Evolutionary conservation across 129 eudicot genomes (phyloP), one percentile per base, ranked within the genome.

Genomic region (Oenanthe sinensis): DNA sequence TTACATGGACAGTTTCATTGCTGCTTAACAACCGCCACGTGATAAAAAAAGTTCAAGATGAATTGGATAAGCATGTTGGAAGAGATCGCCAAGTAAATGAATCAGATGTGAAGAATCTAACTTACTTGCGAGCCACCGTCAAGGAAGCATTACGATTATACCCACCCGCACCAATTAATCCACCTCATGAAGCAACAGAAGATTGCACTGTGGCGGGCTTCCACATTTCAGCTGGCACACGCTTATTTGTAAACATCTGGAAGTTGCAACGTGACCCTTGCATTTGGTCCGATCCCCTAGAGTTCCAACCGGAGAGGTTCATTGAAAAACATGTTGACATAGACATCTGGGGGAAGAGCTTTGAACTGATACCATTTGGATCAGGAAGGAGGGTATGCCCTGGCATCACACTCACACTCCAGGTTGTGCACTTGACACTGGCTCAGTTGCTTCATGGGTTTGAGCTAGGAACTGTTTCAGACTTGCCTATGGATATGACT

Each of bases 121-220:
- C 50, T 16, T 65, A 78, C 75, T 40, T 77, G 11, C 71, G 14
- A 77, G 80, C 80, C 49, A 40, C 42, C 19, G 52, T 58, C 45
- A 77, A 77, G 71, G 80, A 77, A 77, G 58, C 80, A 40, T 22
- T 77, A n/a, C 72, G 72, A 58, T 26, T 77, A 44, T 78, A 78
- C 37, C 77, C 77, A 45, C 5, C 77, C 24, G n/a, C n/a, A 30
- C 37, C 77, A 44, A 40, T 73, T 10, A 43, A 30, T 43, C 40
- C 4, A 28, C 76, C 76, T 22, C 77, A 13, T 28, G 22, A 73
- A 43, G 77, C 77, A 44, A 44, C 7, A 0, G 54, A 12, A 26
- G 77, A 73, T 45, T 73, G 77, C 58, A 71, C 30, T 20, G 22
- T 45, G 77, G 54, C 39, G 44, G 77, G 54, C n/a, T 73, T 73